Conservation (phyloP, 805 yeast genomes). For the Metschnikowia orientalis region DNA sequence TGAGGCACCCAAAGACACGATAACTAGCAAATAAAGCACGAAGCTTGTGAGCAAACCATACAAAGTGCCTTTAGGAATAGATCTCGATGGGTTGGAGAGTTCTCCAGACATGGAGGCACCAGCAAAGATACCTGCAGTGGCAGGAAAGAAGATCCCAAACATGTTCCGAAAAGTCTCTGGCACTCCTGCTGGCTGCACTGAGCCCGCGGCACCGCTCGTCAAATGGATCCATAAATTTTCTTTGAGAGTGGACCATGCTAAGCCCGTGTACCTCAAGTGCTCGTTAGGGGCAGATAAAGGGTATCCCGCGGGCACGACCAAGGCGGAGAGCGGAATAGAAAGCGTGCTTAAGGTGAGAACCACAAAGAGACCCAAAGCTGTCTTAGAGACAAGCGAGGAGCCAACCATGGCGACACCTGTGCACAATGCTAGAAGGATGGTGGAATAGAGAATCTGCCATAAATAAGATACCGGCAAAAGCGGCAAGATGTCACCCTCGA, state of each 20-base stretch:
- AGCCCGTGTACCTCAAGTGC: slow-evolving; percentile 58
- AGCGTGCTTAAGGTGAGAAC: slow-evolving; percentile 66
- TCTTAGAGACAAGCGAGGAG: slow-evolving; percentile 71
- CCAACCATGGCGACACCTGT: slow-evolving; percentile 77
- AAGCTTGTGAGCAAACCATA: slow-evolving; percentile 80
- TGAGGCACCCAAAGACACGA: slow-evolving; percentile 71
- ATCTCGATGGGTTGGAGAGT: slow-evolving; percentile 73
- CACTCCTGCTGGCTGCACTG: slow-evolving; percentile 45
- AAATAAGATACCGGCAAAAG: slow-evolving; percentile 67
- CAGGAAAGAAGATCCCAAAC: slow-evolving; percentile 96
- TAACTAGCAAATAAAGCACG: slow-evolving; percentile 70
- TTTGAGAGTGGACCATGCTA: slow-evolving; percentile 59
- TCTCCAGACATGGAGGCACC: slow-evolving; percentile 99
- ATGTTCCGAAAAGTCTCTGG: slow-evolving; percentile 76
- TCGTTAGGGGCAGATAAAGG: slow-evolving; percentile 51
- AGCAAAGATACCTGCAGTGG: slow-evolving; percentile 97
- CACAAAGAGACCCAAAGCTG: slow-evolving; percentile 71
- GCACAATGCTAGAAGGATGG: slow-evolving; percentile 64
- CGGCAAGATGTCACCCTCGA: slow-evolving; percentile 50
- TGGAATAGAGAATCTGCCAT: slow-evolving; percentile 68
- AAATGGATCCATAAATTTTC: slow-evolving; percentile 74
- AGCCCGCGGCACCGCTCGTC: slow-evolving; percentile 91
- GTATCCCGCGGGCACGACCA: slow-evolving; percentile 54
- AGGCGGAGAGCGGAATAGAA: slow-evolving; percentile 74
- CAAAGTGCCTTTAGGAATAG: slow-evolving; percentile 92